Percentiles rank a stretch among this genome's conserved stretches.
phyloP scores from a whole-genome alignment of 1,139 yeast species.

The Nakaseomyces nivariensis region DNA sequence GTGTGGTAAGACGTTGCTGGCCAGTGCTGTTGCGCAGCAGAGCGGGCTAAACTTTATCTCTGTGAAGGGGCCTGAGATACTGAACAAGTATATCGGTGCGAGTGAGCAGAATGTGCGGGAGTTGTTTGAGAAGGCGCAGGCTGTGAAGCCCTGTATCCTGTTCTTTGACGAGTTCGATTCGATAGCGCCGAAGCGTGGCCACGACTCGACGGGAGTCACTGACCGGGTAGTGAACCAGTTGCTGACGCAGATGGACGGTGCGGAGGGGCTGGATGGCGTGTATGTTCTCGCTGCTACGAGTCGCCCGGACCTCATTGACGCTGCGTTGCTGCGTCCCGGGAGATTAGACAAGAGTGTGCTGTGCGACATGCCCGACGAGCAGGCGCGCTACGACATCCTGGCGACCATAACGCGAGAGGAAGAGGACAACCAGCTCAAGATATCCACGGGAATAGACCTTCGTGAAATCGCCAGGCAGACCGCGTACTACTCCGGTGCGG shows the following conservation, averaged over 20 bases:
- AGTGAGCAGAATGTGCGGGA: constrained; percentile 93
- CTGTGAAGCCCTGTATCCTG: constrained; percentile 71
- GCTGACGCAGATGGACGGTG: constrained; percentile 98
- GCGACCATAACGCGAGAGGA: constrained; percentile 22
- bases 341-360: constrained; percentile 85
- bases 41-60: constrained; percentile 92
- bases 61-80: constrained; percentile 91
- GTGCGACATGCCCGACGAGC: constrained; percentile 72
- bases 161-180: constrained; percentile 97
- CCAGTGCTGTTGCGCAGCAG: constrained; percentile 89
- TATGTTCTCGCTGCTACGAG: constrained; percentile 94
- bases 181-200: constrained; percentile 96
- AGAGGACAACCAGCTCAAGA: constrained; percentile 36
- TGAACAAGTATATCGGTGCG: constrained; percentile 95
- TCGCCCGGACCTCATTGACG: constrained; percentile 89
- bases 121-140: constrained; percentile 76
- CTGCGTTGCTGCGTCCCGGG: constrained; percentile 92
- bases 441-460: constrained; percentile 43
- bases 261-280: constrained; percentile 94
- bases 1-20: constrained; percentile 89
- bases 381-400: constrained; percentile 68
- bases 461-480: constrained; percentile 49
- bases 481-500: constrained; percentile 88
- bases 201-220: constrained; percentile 95
- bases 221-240: constrained; percentile 95